phyloP scores from a whole-genome alignment of 1,284 basidiomycete species.

The Heterobasidion parviporum region DNA sequence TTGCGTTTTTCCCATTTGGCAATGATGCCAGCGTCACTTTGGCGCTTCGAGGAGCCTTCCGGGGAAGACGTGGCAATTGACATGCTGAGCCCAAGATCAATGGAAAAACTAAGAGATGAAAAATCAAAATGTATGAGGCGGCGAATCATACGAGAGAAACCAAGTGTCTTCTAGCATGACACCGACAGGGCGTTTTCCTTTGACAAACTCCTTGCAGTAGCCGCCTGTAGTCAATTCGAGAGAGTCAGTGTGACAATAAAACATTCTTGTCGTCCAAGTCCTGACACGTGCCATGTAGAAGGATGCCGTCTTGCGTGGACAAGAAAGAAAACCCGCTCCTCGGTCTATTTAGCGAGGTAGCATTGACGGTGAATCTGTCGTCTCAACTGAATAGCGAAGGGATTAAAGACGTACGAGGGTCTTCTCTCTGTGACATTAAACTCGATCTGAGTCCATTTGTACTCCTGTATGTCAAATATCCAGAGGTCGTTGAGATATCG shows the following conservation, averaged over 20 bases:
- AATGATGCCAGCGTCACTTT: too few relatives aligned
- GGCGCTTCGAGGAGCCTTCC: constrained; percentile 16
- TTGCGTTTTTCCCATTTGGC: constrained; percentile 81
- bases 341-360: constrained; percentile 35
- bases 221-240: constrained; percentile 42
- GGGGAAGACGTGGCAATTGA: constrained; percentile 13
- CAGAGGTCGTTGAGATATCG: constrained; percentile 84
- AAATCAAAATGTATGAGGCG: neutral
- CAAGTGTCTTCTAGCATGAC: constrained; percentile 89
- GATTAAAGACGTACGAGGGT: constrained; percentile 49
- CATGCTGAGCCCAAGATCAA: constrained; percentile 20
- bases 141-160: constrained; percentile 60
- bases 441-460: constrained; percentile 81
- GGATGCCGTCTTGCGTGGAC: constrained; percentile 70
- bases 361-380: neutral
- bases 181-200: constrained; percentile 82
- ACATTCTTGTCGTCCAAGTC: neutral
- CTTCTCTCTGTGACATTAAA: constrained; percentile 55
- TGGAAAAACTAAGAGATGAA: neutral
- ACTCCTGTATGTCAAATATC: constrained; percentile 84
- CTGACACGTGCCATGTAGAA: constrained; percentile 63
- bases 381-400: neutral
- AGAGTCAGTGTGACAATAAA: neutral
- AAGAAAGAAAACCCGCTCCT: constrained; percentile 87
- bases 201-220: constrained; percentile 88